Percentiles rank a stretch among this genome's conserved stretches.
Conservation (phyloP, 179 eudicot species). For the Beta lomatogona region DNA sequence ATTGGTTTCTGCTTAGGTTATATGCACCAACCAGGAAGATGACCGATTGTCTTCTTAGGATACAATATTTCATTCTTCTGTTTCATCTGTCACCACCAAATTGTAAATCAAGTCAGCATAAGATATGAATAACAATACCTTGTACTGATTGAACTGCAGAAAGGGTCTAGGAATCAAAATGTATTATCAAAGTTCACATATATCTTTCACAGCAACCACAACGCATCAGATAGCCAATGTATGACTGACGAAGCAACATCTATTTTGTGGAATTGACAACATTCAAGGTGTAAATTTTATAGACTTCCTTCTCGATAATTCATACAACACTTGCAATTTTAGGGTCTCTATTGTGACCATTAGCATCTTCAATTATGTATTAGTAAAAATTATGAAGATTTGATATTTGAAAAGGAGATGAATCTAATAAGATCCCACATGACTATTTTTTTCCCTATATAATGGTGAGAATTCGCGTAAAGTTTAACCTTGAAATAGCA, state of each 20-base stretch:
- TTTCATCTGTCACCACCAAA: constrained; percentile 35
- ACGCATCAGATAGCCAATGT: background rate
- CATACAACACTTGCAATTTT: too few relatives aligned
- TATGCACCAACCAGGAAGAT: constrained; percentile 42
- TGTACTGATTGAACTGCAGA: background rate
- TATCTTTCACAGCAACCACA: background rate
- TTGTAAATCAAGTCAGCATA: background rate
- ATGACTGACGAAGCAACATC: background rate
- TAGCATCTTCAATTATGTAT: too few relatives aligned
- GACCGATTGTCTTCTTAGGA: constrained; percentile 36
- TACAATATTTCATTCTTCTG: constrained; percentile 31
- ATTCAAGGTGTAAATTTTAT: background rate
- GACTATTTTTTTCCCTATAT: too few relatives aligned
- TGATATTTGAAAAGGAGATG: too few relatives aligned
- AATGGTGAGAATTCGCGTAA: too few relatives aligned
- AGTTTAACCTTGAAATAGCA: too few relatives aligned
- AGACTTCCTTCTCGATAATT: too few relatives aligned
- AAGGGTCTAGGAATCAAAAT: background rate
- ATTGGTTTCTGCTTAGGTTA: background rate
- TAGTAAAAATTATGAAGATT: too few relatives aligned
- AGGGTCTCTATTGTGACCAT: too few relatives aligned
- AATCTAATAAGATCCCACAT: too few relatives aligned
- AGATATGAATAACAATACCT: background rate
- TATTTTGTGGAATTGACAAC: background rate
- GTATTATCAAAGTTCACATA: background rate